Conservation (phyloP, 176 grass and related monocot genomes). For the Bonia amplexicaulis region DNA sequence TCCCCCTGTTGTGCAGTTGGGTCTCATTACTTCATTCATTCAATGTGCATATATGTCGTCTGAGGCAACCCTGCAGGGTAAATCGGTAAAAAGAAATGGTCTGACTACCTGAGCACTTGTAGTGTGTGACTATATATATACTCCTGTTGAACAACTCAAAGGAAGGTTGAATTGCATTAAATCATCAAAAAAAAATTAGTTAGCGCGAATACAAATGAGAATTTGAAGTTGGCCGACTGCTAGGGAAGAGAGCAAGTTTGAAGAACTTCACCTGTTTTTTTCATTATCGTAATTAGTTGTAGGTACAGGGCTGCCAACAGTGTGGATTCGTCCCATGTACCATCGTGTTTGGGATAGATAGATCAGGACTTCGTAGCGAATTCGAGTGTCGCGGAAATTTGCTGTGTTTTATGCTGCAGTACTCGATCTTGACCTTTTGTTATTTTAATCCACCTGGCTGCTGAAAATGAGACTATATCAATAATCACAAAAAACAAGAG, state of each 20-base stretch:
- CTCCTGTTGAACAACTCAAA: background rate
- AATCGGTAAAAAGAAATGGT: slow-evolving; percentile 28
- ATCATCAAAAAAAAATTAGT: background rate
- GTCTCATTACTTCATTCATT: slow-evolving; percentile 36
- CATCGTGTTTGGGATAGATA: background rate
- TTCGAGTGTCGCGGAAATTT: background rate
- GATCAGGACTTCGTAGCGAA: background rate
- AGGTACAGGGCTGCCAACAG: background rate
- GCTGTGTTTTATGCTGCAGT: background rate
- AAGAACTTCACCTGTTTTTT: background rate
- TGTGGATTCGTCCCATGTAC: background rate
- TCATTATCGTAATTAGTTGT: background rate
- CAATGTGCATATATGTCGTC: slow-evolving; percentile 4
- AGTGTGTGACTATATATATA: background rate
- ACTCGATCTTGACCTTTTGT: background rate
- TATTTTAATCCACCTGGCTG: background rate
- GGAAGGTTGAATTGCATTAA: background rate
- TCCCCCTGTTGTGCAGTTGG: slow-evolving; percentile 32
- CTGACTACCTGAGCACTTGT: background rate
- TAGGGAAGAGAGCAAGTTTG: background rate
- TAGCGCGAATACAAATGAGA: background rate
- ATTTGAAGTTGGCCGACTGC: background rate
- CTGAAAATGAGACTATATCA: background rate
- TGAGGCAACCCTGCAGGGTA: background rate
- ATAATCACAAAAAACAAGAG: background rate